phyloP scores from a whole-genome alignment of 768 basidiomycete genomes.

The Tephrocybe sp. region DNA sequence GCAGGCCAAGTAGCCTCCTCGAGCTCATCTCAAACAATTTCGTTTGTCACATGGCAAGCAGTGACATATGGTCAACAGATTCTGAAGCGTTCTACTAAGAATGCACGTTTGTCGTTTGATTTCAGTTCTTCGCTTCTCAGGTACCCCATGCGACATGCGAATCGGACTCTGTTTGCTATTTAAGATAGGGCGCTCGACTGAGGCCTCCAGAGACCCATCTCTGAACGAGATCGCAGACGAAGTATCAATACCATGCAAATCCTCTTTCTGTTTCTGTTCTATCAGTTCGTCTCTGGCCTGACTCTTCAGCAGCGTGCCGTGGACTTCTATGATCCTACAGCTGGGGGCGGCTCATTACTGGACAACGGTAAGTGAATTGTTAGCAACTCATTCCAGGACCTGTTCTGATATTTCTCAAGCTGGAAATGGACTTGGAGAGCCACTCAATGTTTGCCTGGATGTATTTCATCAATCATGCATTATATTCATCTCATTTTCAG shows the following conservation, averaged over 20 bases:
- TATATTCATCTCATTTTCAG: slow-evolving; percentile 20
- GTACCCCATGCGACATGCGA: neutral
- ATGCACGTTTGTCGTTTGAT: neutral
- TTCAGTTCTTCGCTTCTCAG: neutral
- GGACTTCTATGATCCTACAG: slow-evolving; percentile 43
- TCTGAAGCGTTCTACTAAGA: neutral
- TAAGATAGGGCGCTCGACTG: too few relatives aligned
- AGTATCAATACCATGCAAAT: neutral
- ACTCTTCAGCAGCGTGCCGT: slow-evolving; percentile 21
- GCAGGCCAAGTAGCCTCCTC: too few relatives aligned
- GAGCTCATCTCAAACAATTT: neutral
- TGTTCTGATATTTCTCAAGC: slow-evolving; percentile 20
- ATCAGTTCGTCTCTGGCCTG: neutral
- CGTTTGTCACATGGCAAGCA: neutral
- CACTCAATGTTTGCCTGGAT: slow-evolving; percentile 63
- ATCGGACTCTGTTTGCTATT: too few relatives aligned
- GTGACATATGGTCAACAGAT: neutral
- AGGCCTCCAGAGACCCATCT: too few relatives aligned
- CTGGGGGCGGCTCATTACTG: slow-evolving; percentile 63
- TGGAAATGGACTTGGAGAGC: slow-evolving; percentile 56
- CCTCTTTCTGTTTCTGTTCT: neutral
- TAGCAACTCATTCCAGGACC: neutral
- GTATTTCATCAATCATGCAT: slow-evolving; percentile 27
- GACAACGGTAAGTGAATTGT: slow-evolving; percentile 41
- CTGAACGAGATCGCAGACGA: too few relatives aligned